phyloP scores from a whole-genome alignment of 108 stramenopile genomes.

The Chaetoceros muelleri region DNA sequence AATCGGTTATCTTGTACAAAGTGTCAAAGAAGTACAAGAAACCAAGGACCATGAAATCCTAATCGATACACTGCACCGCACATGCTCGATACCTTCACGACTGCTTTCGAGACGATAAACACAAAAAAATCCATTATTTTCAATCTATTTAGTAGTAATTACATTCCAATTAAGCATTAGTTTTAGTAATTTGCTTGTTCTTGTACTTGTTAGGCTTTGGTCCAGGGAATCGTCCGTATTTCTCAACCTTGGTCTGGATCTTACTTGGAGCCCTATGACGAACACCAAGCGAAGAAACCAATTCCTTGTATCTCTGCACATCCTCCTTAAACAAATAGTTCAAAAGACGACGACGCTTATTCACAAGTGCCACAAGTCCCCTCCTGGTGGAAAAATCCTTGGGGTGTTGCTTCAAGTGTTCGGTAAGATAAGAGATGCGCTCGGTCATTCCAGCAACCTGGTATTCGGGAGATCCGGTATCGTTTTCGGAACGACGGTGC shows the following conservation, averaged over 20 bases:
- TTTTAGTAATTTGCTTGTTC: not conserved
- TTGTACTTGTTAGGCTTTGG: constrained; percentile 59
- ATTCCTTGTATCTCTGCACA: constrained; percentile 44
- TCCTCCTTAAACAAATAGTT: constrained; percentile 78
- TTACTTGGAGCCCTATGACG: constrained; percentile 78
- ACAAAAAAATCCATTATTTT: too few relatives aligned
- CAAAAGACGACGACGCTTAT: constrained; percentile 90
- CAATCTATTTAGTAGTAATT: too few relatives aligned
- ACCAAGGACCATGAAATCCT: too few relatives aligned
- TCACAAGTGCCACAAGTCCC: constrained; percentile 91
- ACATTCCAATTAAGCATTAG: too few relatives aligned
- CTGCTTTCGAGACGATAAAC: too few relatives aligned
- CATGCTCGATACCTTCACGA: too few relatives aligned
- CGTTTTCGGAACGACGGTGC: constrained; percentile 72
- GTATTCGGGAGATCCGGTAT: constrained; percentile 85
- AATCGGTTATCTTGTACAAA: too few relatives aligned
- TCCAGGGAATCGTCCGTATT: constrained; percentile 60
- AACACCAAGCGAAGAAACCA: constrained; percentile 59
- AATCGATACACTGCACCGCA: too few relatives aligned
- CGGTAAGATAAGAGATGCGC: constrained; percentile 87
- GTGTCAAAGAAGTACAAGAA: too few relatives aligned
- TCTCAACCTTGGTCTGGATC: constrained; percentile 42
- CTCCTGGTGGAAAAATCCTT: constrained; percentile 93
- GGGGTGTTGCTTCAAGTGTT: constrained; percentile 84
- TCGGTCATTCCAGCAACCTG: constrained; percentile 95